Conservation (phyloP, 345 rosid species). For the Gossypium stocksii region DNA sequence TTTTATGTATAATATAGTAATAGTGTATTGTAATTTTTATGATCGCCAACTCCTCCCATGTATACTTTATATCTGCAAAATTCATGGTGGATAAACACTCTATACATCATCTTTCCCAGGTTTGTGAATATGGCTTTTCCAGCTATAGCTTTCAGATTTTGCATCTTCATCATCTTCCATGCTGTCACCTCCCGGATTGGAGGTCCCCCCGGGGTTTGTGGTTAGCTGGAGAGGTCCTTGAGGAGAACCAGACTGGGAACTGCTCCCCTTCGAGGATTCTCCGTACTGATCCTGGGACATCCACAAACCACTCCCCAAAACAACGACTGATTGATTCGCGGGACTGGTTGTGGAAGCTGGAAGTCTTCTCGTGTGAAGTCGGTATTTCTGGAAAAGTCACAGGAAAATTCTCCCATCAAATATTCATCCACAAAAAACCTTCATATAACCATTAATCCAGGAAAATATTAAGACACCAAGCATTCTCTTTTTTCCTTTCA, state of each 20-base stretch:
- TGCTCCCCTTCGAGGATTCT: slow-evolving; percentile 48
- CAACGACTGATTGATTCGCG: slow-evolving; percentile 45
- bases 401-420: slow-evolving; percentile 20
- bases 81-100: slow-evolving; percentile 41
- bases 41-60: slow-evolving; percentile 40
- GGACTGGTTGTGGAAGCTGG: slow-evolving; percentile 30
- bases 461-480: background rate
- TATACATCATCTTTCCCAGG: slow-evolving; percentile 45
- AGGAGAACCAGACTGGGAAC: slow-evolving; percentile 67
- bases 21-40: slow-evolving; percentile 20
- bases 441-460: background rate
- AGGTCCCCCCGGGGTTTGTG: slow-evolving; percentile 47
- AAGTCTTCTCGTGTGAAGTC: slow-evolving; percentile 63
- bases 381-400: slow-evolving; percentile 58
- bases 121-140: slow-evolving; percentile 45
- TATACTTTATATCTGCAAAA: slow-evolving; percentile 57
- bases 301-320: slow-evolving; percentile 59
- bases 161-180: slow-evolving; percentile 79
- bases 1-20: slow-evolving; percentile 35
- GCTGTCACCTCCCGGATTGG: slow-evolving; percentile 55
- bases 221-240: slow-evolving; percentile 76
- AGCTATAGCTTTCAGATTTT: slow-evolving; percentile 65
- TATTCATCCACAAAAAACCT: background rate
- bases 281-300: slow-evolving; percentile 47
- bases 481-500: slow-evolving; percentile 9